These are phyloP conservation scores for Withania somnifera DNA, from an alignment of 305 asterid species.

Conservation along the genomic window DNA sequence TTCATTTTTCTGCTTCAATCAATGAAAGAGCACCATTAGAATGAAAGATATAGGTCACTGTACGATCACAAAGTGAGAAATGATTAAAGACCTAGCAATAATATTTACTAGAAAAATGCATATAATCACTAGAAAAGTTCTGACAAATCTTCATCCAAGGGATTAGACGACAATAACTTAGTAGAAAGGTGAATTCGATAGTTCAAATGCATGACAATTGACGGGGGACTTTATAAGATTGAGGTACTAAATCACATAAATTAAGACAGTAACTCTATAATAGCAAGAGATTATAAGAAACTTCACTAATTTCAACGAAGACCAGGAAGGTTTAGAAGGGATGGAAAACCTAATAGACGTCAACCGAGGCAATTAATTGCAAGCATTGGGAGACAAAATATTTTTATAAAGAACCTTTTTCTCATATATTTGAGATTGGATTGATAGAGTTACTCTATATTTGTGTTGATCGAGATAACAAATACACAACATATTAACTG, in stretches of 20 bases:
- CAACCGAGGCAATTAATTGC: neutral
- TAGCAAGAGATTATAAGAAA: neutral
- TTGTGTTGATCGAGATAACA: neutral
- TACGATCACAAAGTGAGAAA: neutral
- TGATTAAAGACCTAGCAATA: neutral
- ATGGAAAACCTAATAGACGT: neutral
- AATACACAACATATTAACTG: neutral
- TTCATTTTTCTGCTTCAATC: constrained; percentile 27
- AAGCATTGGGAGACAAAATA: neutral
- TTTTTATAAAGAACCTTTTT: neutral
- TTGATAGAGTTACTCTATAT: neutral
- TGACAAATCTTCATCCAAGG: neutral
- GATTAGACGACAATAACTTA: neutral
- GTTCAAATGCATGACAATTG: neutral
- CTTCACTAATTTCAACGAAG: neutral
- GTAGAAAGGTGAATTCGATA: neutral
- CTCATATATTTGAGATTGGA: neutral
- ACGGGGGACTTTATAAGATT: neutral
- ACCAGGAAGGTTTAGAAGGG: neutral
- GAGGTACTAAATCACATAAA: neutral
- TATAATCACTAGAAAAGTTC: neutral
- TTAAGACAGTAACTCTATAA: neutral
- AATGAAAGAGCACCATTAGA: constrained; percentile 6
- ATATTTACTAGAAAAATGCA: neutral
- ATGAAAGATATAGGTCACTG: neutral